Conservation (phyloP, 23 red algal genomes). For the Pyropia haitanensis region DNA sequence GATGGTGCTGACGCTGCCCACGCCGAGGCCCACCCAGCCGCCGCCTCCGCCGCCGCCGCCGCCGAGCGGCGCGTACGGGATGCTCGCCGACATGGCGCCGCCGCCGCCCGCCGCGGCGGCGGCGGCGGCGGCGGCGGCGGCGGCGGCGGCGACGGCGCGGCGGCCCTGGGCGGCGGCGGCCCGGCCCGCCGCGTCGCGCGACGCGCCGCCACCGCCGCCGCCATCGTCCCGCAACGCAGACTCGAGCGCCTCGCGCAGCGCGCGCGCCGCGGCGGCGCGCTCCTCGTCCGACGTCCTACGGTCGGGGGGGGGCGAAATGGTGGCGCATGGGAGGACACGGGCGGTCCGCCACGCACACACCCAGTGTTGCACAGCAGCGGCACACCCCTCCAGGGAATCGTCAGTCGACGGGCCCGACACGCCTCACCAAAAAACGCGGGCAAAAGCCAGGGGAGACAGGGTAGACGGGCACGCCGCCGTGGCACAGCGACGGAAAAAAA, state of each 20-base stretch:
- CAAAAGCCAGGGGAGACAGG: too few species aligned
- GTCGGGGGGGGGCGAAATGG: too few species aligned
- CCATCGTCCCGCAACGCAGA: not conserved
- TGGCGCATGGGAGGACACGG: too few species aligned
- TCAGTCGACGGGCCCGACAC: too few species aligned
- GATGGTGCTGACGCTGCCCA: not conserved
- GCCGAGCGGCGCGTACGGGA: not conserved
- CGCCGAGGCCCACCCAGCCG: not conserved
- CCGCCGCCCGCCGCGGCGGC: not conserved
- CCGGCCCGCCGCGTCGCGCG: not conserved
- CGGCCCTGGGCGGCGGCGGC: not conserved
- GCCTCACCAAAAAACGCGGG: too few species aligned
- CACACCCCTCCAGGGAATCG: too few species aligned
- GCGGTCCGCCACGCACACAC: too few species aligned
- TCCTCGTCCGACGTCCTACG: not conserved
- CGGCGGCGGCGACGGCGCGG: too few species aligned
- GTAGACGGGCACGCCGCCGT: too few species aligned
- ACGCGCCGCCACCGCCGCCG: not conserved
- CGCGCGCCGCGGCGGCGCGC: not conserved
- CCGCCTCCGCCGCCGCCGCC: too few species aligned
- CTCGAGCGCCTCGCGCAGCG: constrained; percentile 4
- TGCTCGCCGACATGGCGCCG: not conserved
- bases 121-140: not conserved
- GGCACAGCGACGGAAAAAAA: too few species aligned
- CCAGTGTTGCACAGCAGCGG: too few species aligned